Evolutionary conservation across 2,329 filamentous ascomycete genomes (phyloP).

Genomic region (Dothidotthia symphoricarpi): DNA sequence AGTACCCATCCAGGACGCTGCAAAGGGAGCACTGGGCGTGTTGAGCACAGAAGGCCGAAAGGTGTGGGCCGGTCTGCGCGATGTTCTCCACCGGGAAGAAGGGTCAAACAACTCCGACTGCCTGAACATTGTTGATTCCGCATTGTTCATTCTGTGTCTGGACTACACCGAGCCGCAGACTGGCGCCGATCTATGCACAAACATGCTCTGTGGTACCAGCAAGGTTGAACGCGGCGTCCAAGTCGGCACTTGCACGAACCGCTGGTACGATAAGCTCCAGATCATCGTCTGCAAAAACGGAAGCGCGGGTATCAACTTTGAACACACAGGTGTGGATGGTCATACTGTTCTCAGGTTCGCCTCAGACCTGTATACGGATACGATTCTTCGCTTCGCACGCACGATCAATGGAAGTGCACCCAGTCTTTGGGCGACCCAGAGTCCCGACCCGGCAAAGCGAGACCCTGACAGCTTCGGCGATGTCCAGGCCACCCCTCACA

Average conservation of each 20-base stretch:
- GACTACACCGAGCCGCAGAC: constrained; percentile 86
- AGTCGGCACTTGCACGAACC: constrained; percentile 94
- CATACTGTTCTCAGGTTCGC: constrained; percentile 96
- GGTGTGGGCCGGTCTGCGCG: constrained; percentile 87
- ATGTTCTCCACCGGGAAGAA: constrained; percentile 80
- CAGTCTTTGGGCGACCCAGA: constrained; percentile 84
- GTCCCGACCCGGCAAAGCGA: constrained; percentile 88
- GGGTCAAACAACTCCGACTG: constrained; percentile 95
- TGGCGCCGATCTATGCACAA: constrained; percentile 84
- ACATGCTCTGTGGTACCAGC: constrained; percentile 96
- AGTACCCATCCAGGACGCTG: constrained; percentile 87
- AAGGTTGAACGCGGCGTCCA: constrained; percentile 91
- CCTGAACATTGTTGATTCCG: constrained; percentile 90
- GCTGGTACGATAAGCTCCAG: constrained; percentile 99
- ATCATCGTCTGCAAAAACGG: constrained; percentile 99
- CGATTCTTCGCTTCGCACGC: constrained; percentile 89
- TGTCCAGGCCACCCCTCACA: constrained; percentile 89
- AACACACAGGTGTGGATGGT: constrained; percentile 96
- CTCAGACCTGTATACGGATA: constrained; percentile 95
- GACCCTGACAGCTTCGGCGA: constrained; percentile 90
- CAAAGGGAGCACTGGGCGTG: constrained; percentile 91
- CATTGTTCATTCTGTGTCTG: constrained; percentile 86
- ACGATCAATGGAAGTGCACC: constrained; percentile 94
- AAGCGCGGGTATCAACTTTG: constrained; percentile 97
- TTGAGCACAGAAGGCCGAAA: constrained; percentile 96